Evolutionary conservation across 1,284 basidiomycete genomes (phyloP), one percentile per base, ranked within the genome.

Genomic region (Stereum hirsutum): DNA sequence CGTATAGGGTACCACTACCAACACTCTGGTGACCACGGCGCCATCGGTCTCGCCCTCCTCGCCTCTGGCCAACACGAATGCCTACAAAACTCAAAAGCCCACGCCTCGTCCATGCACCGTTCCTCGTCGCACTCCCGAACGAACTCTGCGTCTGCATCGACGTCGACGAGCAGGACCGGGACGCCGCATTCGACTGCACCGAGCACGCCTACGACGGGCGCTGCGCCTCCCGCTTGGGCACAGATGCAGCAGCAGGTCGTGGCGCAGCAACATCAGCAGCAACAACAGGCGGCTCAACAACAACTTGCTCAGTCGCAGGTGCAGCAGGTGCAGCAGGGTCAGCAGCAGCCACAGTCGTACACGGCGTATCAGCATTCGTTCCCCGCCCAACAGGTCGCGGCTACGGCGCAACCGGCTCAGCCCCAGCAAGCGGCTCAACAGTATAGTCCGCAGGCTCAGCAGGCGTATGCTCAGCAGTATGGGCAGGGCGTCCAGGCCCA

Each of bases 11-110:
- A 99, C 55, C 94, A 99, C 65, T 98, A 97, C 62, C 86, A 94
- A 59, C 94, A 98, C 64, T 90, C 89, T 25, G 94, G 95, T 14
- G 92, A 94, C 44, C 95, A 98, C 60, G 93, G 93, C 8, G 81
- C 85, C 8, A 74, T 89, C 41, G 93, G 93, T 5, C 69, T 96
- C 0, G 76, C 82, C 36, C 69, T 95, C 59, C 74, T 96, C 26
- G 85, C 89, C 11, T 82, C 86, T 47, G 88, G 93, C 25, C 78
- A 85, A 49, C 92, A 95, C 57, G 80, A 82, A 54, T 72, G 66
- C 42, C 47, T 73, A 25, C 62, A 60, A 49, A 59, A 61, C 30
- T 44, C 53, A 0, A 57, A 47, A 32, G 40, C 43, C 10, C 41
- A 43, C 10, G 17, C 35, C n/a, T 39, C 41, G 31, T 43, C 45